Conservation (phyloP, 2,329 filamentous ascomycete species). For the Exserohilum turcica region DNA sequence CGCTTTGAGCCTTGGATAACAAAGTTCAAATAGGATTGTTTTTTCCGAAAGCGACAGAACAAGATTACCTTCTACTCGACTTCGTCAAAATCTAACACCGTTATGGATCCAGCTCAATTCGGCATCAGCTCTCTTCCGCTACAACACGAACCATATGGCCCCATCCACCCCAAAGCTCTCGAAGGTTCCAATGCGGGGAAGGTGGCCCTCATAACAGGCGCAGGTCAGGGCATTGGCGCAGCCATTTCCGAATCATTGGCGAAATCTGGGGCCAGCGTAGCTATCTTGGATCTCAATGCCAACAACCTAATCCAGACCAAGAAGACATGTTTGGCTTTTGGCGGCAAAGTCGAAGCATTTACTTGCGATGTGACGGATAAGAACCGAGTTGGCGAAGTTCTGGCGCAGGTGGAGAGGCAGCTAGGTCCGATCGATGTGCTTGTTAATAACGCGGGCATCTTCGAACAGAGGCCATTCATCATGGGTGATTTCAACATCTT, state of each 20-base stretch:
- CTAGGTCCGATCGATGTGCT: conserved; percentile 34
- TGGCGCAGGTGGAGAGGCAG: conserved; percentile 26
- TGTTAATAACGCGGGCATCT: conserved; percentile 38
- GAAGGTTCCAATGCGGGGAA: conserved; percentile 27
- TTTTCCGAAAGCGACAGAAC: no score
- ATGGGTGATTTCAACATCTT: conserved; percentile 35
- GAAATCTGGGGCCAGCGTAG: conserved; percentile 33
- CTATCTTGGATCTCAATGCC: conserved; percentile 33
- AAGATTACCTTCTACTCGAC: no score
- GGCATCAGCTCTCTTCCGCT: conserved; percentile 26
- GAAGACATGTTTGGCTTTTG: conserved; percentile 25
- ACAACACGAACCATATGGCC: conserved; percentile 26
- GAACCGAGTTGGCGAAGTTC: conserved; percentile 10
- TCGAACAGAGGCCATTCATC: conserved; percentile 33
- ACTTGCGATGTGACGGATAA: conserved; percentile 32
- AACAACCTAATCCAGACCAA: conserved; percentile 27
- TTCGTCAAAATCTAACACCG: neutral
- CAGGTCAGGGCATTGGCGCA: conserved; percentile 36
- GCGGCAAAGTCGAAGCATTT: conserved; percentile 27
- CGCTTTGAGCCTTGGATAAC: neutral
- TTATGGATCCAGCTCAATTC: conserved; percentile 33
- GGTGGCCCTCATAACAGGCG: conserved; percentile 36
- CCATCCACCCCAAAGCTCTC: conserved; percentile 23
- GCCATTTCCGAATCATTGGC: conserved; percentile 36
- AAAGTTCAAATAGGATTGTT: neutral